Conservation (phyloP, 306 rosid species). For the Mimosa bimucronata region DNA sequence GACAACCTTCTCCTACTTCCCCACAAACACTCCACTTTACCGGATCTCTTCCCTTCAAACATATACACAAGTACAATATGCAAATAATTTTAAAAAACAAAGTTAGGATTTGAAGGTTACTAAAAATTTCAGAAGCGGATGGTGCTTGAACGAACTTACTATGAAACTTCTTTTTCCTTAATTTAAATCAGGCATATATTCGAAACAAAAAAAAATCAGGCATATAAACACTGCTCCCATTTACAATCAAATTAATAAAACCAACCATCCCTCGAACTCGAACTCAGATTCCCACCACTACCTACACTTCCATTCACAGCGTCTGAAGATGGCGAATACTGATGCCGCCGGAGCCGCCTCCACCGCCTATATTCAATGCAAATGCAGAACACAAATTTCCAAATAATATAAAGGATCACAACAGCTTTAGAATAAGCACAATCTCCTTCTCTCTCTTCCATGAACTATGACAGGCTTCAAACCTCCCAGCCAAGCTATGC, state of each 20-base stretch:
- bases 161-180: background rate
- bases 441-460: slow-evolving; percentile 96
- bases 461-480: no score
- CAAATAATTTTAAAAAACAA: no score
- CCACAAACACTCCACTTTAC: no score
- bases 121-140: no score
- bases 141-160: no score
- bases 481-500: no score
- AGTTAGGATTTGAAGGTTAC: no score
- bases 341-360: slow-evolving; percentile 43
- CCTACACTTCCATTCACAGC: slow-evolving; percentile 51
- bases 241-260: slow-evolving; percentile 5
- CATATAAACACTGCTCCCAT: background rate
- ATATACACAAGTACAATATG: no score
- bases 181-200: no score
- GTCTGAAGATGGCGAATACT: slow-evolving; percentile 8
- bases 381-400: slow-evolving; percentile 81
- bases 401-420: slow-evolving; percentile 82
- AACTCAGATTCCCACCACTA: slow-evolving; percentile 50
- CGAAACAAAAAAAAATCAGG: no score
- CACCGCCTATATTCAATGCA: slow-evolving; percentile 74
- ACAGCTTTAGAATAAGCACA: slow-evolving; percentile 99
- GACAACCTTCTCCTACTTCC: no score
- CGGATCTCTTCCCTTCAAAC: no score
- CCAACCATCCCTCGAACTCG: slow-evolving; percentile 47